phyloP scores from a whole-genome alignment of 2,329 filamentous ascomycete genomes.

The Apiospora arundinis region DNA sequence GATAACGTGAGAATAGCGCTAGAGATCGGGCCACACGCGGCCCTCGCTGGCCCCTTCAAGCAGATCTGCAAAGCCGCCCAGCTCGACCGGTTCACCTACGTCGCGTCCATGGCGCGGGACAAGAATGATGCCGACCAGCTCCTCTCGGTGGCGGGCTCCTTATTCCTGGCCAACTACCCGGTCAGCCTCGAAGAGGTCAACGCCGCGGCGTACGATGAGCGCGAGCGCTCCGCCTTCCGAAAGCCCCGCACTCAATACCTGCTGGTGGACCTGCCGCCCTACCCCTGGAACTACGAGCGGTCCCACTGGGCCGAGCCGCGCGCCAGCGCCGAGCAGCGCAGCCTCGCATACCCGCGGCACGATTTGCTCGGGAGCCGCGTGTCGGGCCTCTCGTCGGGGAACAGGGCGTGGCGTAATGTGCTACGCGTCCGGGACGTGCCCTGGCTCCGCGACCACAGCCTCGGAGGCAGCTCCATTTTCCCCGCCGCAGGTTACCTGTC shows the following conservation, averaged over 20 bases:
- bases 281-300: constrained; percentile 38
- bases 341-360: constrained; percentile 31
- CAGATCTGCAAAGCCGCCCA: constrained; percentile 34
- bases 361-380: constrained; percentile 33
- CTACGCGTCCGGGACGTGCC: constrained; percentile 41
- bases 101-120: constrained; percentile 30
- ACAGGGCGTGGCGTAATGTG: constrained; percentile 35
- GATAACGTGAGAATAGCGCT: constrained; percentile 20
- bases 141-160: constrained; percentile 28
- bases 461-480: constrained; percentile 41
- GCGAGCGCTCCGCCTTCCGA: neutral
- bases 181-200: constrained; percentile 30
- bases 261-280: constrained; percentile 34
- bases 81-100: constrained; percentile 25
- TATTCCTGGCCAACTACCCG: constrained; percentile 31
- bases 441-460: constrained; percentile 46
- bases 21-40: constrained; percentile 38
- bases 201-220: constrained; percentile 1
- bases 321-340: constrained; percentile 33
- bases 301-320: constrained; percentile 34
- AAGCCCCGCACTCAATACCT: constrained; percentile 5
- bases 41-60: constrained; percentile 37
- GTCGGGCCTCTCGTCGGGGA: neutral
- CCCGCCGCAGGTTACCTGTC: constrained; percentile 45
- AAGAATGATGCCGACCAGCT: constrained; percentile 28